Percentiles rank a stretch among this genome's conserved stretches.
Evolutionary conservation across 2,329 filamentous ascomycete species (phyloP).

Genomic region (Hymenoscyphus fraxineus): DNA sequence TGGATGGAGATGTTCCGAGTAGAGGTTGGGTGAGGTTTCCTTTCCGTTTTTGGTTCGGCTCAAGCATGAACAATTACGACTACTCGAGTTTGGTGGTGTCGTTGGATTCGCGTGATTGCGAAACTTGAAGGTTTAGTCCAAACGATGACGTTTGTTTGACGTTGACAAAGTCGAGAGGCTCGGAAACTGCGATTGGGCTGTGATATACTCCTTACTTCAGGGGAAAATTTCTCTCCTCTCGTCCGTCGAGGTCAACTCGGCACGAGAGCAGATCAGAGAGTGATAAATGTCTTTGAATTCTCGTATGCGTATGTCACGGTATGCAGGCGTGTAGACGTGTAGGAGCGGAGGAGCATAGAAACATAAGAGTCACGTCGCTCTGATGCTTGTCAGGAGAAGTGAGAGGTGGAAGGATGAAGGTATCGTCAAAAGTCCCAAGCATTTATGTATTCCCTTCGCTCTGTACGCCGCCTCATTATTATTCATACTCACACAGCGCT

Average conservation of each 20-base stretch:
- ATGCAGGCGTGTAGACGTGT: not conserved
- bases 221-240: too few species aligned
- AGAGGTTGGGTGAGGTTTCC: too few species aligned
- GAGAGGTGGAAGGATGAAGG: not conserved
- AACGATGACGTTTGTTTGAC: too few species aligned
- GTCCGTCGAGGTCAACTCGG: not conserved
- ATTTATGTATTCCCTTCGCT: not conserved
- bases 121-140: too few species aligned
- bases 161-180: too few species aligned
- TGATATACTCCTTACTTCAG: too few species aligned
- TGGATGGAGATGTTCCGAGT: too few species aligned
- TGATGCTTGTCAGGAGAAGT: not conserved
- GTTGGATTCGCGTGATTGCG: too few species aligned
- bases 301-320: not conserved
- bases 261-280: not conserved
- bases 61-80: too few species aligned
- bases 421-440: not conserved
- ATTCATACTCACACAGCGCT: not conserved
- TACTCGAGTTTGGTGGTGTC: too few species aligned
- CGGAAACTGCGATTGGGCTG: too few species aligned
- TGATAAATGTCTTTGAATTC: not conserved
- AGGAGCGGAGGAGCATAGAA: not conserved
- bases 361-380: not conserved
- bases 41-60: too few species aligned
- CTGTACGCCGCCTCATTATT: not conserved